Base-by-base conservation (phyloP, 768 basidiomycete species). In the Dioszegia crocea region DNA sequence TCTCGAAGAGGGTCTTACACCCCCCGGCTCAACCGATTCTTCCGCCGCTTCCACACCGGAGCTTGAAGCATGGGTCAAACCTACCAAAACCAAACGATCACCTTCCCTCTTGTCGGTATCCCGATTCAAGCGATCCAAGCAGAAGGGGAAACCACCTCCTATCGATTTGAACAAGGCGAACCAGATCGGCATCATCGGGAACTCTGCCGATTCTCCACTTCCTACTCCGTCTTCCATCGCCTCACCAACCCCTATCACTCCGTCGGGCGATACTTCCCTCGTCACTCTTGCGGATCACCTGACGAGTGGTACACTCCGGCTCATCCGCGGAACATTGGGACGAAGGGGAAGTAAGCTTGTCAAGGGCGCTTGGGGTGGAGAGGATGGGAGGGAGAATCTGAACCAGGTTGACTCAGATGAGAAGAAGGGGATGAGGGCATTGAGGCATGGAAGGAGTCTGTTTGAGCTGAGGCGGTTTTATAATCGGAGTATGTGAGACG, bases 401-500 rank as follows among this genome's bases (percentile, higher is more conserved):
- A 26, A 53, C 21, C 3, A 26, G 14, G 36, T 26, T 21, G 33
- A 53, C 3, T 23, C 23, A 23, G 21, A 26, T 4, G 21, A 36
- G 31, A 53, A 53, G 51, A 53, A 40, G 38, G 49, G 14, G 30
- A 2, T 33, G 8, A 38, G 17, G 36, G 36, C 10, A 38, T 38
- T 36, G 3, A 26, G 51, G 39, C 19, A 53, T 14, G 39, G 3
- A 23, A 39, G 51, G 51, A 53, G 51, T 27, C 4, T 40, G 12
- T 53, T 53, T 27, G 51, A 53, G 51, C 16, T 53, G 2, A 38
- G 51, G 38, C 36, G 51, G 38, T 53, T 53, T 29, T 53, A 53
- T 27, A 53, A 53, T 41, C 51, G 51, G 36, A 53, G 51, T 27
- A 53, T 53, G 51, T 53, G 26, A 27, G 17, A n/a, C 16, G 24